Evolutionary conservation across 257 asterid species (phyloP).

Genomic region (Przewalskia tangutica): DNA sequence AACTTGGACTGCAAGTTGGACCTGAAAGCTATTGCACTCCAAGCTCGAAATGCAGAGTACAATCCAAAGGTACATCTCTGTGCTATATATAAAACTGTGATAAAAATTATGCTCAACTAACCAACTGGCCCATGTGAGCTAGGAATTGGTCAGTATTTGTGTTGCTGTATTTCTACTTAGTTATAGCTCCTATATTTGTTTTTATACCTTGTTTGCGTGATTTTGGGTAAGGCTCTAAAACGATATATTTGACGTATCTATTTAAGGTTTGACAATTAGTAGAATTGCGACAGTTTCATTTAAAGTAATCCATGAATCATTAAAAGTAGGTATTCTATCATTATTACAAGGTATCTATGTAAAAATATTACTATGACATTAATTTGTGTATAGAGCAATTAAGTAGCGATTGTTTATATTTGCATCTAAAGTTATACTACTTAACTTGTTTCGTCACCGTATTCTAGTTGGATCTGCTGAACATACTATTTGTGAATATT

Average conservation of each 20-base stretch:
- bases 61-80: conserved; percentile 61
- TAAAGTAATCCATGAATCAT: not conserved
- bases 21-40: conserved; percentile 83
- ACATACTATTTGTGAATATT: not conserved
- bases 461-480: not conserved
- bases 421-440: not conserved
- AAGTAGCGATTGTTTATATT: not conserved
- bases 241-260: not conserved
- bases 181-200: too few species aligned
- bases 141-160: not conserved
- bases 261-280: not conserved
- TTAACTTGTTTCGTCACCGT: not conserved
- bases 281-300: not conserved
- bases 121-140: not conserved
- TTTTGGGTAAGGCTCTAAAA: not conserved
- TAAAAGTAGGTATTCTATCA: not conserved
- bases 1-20: conserved; percentile 86
- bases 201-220: not conserved
- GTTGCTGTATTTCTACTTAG: not conserved
- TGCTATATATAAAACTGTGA: not conserved
- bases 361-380: not conserved
- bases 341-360: not conserved
- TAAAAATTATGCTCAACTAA: not conserved
- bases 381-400: not conserved
- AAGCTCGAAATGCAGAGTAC: conserved; percentile 89